phyloP scores from a whole-genome alignment of 163 green algal species.

The Picocystis sp. region DNA sequence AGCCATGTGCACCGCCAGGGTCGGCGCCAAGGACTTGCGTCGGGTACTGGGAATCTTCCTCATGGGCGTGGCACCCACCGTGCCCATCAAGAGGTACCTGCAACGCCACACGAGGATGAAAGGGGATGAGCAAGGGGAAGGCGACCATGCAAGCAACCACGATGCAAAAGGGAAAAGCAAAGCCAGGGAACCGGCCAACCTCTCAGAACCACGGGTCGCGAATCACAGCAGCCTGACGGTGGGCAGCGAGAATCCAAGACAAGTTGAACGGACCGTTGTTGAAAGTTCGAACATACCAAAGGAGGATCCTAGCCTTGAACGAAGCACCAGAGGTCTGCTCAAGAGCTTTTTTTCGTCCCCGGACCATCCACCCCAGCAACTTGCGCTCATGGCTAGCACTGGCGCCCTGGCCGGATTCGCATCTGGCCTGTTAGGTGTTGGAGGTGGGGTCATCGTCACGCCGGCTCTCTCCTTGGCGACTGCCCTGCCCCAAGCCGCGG shows the following conservation, averaged over 20 bases:
- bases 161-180: slow-evolving; percentile 2
- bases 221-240: background rate
- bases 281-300: too few species aligned
- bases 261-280: slow-evolving; percentile 1
- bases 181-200: background rate
- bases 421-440: slow-evolving; percentile 49
- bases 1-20: slow-evolving; percentile 26
- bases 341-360: slow-evolving; percentile 2
- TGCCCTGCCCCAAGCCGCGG: slow-evolving; percentile 11
- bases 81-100: slow-evolving; percentile 40
- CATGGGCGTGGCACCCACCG: slow-evolving; percentile 38
- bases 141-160: background rate
- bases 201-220: too few species aligned
- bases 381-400: slow-evolving; percentile 23
- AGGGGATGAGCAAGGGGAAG: background rate
- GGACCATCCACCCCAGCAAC: slow-evolving; percentile 8
- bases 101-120: background rate
- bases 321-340: background rate
- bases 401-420: slow-evolving; percentile 39
- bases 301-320: background rate
- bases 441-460: slow-evolving; percentile 52
- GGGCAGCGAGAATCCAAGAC: background rate
- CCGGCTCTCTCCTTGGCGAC: slow-evolving; percentile 40
- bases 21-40: slow-evolving; percentile 31
- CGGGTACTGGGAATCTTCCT: slow-evolving; percentile 40